Evolutionary conservation across 2,329 filamentous ascomycete species (phyloP), one percentile per base, ranked within the genome.

Genomic region (Fusarium oxysporum): DNA sequence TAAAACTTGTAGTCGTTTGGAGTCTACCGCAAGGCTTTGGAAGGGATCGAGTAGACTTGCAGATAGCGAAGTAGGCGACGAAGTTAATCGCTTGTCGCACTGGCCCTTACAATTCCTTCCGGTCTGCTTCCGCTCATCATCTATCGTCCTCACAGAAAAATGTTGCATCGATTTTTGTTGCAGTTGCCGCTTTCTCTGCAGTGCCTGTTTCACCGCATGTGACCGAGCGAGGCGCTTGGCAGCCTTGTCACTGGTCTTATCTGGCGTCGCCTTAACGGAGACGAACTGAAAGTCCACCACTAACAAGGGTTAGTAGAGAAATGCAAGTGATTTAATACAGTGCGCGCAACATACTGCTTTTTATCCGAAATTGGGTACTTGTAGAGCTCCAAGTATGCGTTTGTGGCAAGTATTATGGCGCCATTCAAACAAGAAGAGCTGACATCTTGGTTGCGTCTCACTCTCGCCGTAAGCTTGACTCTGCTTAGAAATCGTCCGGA

Each of bases 201-300:
- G 32, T 0, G 59, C 75, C 5, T 62, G 71, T 2, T 57, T 60
- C 3, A 78, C 65, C 0, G 76, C 76, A 47, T 78, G 76, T 1
- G 76, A 78, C 6, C 66, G 61, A 1, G 73, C 76, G 0, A 67
- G 19, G 4, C 73, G 74, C 40, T 33, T 67, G 1, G 23, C 21
- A 6, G 43, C 50, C 5, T 58, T 63, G 13, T 70, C 53, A 2
- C 51, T 65, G 8, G 13, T 32, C 17, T 44, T 57, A 33, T 66
- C 35, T 16, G 59, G 71, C 5, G 23, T 25, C 2, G 51, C 50
- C 13, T 35, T 17, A 17, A 51, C 30, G 7, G 73, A 40, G 2
- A 78, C 65, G 38, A 78, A 78, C 16, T 68, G 73, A 19, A 78
- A 77, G 1, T 47, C 41, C 3, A 41, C n/a, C 48, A 48, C 75